phyloP scores from a whole-genome alignment of 495 filamentous ascomycete species.

The Pseudomonodictys pantanalensis region DNA sequence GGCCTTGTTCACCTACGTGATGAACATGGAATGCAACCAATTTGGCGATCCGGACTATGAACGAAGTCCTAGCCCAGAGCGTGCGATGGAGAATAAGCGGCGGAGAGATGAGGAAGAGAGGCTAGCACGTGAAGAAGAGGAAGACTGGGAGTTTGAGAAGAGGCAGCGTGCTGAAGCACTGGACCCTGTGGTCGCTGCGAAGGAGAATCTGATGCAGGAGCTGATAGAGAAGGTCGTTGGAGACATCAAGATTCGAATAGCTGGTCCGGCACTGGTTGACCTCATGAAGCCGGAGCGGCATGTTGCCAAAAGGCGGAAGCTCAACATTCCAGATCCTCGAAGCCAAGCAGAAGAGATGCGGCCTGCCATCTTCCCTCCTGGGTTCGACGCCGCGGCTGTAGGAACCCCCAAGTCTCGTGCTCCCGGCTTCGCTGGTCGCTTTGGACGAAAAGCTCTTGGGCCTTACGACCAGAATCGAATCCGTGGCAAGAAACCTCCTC shows the following conservation, averaged over 20 bases:
- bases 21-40: conserved; percentile 83
- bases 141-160: conserved; percentile 83
- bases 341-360: conserved; percentile 48
- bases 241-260: conserved; percentile 80
- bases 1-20: conserved; percentile 82
- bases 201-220: conserved; percentile 73
- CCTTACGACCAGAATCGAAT: conserved; percentile 51
- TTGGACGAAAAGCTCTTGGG: conserved; percentile 27
- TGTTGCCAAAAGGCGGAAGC: conserved; percentile 65
- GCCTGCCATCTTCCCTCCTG: conserved; percentile 49
- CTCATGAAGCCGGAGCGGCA: conserved; percentile 82
- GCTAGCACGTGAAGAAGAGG: conserved; percentile 65
- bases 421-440: conserved; percentile 38
- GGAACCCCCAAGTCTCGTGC: conserved; percentile 68
- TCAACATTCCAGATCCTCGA: conserved; percentile 71
- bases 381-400: conserved; percentile 54
- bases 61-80: conserved; percentile 59
- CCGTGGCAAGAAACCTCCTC: conserved; percentile 58
- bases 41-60: conserved; percentile 67
- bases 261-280: conserved; percentile 74
- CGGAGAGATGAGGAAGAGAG: conserved; percentile 55
- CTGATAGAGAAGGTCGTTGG: conserved; percentile 78
- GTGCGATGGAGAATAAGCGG: conserved; percentile 51
- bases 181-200: conserved; percentile 80
- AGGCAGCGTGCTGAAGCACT: conserved; percentile 74